Conservation (phyloP, 371 early-diverging fungal species). For the Mucor circinelloides region DNA sequence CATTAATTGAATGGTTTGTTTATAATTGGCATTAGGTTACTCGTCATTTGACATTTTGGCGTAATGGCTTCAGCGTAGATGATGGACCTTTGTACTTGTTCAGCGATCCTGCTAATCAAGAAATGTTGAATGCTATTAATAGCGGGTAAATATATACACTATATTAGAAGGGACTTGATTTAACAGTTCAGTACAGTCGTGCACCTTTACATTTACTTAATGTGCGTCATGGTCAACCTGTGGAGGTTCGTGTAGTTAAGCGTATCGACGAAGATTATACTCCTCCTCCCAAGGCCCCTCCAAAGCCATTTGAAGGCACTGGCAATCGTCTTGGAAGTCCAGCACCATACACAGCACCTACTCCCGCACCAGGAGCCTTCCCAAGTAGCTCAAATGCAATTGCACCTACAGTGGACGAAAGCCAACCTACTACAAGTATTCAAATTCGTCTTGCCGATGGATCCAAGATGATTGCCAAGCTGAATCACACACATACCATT, state of each 20-base stretch:
- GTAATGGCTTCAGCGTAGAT: conserved; percentile 93
- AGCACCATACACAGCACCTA: conserved; percentile 31
- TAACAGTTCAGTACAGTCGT: conserved; percentile 50
- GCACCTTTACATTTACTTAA: conserved; percentile 86
- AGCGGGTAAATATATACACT: conserved; percentile 65
- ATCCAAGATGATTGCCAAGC: conserved; percentile 77
- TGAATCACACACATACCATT: conserved; percentile 91
- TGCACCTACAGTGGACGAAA: conserved; percentile 64
- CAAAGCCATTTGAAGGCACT: conserved; percentile 82
- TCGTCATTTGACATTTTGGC: conserved; percentile 92
- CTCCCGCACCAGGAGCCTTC: conserved; percentile 35
- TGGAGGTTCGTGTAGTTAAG: conserved; percentile 86
- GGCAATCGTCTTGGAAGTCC: conserved; percentile 87
- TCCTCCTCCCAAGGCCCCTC: conserved; percentile 78
- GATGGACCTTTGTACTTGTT: conserved; percentile 88
- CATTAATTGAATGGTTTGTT: background rate
- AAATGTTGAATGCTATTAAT: conserved; percentile 82
- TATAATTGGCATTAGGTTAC: conserved; percentile 42
- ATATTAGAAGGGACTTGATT: too few species aligned
- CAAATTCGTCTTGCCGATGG: conserved; percentile 94
- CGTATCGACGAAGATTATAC: conserved; percentile 86
- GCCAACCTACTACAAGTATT: conserved; percentile 81
- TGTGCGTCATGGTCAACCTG: conserved; percentile 90
- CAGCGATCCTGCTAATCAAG: conserved; percentile 85
- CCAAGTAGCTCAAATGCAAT: conserved; percentile 28